These are phyloP conservation scores for Lentithecium fluviatile DNA, from an alignment of 495 filamentous ascomycete genomes.

Conservation along the genomic window DNA sequence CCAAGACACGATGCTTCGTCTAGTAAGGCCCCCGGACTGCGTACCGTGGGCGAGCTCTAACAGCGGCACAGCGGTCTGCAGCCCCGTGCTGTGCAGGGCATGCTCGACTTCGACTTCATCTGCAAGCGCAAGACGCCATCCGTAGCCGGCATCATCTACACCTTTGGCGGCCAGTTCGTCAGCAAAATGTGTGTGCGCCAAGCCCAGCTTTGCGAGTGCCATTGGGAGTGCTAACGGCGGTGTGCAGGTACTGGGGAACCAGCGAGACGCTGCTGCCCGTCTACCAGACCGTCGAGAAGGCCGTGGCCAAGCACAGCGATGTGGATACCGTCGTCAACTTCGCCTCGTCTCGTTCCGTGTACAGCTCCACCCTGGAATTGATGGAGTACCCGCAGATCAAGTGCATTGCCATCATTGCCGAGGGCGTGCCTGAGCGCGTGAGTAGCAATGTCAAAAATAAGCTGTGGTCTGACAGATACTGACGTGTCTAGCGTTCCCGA, in stretches of 20 bases:
- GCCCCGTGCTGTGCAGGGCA: conserved; percentile 96
- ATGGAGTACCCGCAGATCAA: conserved; percentile 97
- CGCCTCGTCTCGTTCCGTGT: conserved; percentile 96
- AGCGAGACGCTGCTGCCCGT: conserved; percentile 98
- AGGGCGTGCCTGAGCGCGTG: conserved; percentile 97
- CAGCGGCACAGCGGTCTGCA: conserved; percentile 70
- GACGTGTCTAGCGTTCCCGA: conserved; percentile 69
- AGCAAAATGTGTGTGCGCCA: conserved; percentile 81
- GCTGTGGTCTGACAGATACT: conserved; percentile 12
- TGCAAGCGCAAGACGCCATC: conserved; percentile 97
- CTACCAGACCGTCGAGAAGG: conserved; percentile 92
- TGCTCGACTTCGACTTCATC: conserved; percentile 99
- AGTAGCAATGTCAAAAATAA: conserved; percentile 42
- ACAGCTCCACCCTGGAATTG: conserved; percentile 95
- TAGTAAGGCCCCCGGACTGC: conserved; percentile 60
- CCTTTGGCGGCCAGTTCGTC: conserved; percentile 98
- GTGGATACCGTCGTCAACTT: conserved; percentile 99
- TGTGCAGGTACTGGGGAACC: conserved; percentile 87
- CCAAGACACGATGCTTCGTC: conserved; percentile 99
- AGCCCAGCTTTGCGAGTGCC: conserved; percentile 11
- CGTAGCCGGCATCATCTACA: conserved; percentile 99
- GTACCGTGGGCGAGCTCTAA: conserved; percentile 19
- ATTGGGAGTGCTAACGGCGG: conserved; percentile 25
- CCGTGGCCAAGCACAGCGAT: conserved; percentile 93
- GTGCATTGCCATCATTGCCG: conserved; percentile 97